phyloP scores from a whole-genome alignment of 2,329 filamentous ascomycete species.

The Penicillium corylophilum region DNA sequence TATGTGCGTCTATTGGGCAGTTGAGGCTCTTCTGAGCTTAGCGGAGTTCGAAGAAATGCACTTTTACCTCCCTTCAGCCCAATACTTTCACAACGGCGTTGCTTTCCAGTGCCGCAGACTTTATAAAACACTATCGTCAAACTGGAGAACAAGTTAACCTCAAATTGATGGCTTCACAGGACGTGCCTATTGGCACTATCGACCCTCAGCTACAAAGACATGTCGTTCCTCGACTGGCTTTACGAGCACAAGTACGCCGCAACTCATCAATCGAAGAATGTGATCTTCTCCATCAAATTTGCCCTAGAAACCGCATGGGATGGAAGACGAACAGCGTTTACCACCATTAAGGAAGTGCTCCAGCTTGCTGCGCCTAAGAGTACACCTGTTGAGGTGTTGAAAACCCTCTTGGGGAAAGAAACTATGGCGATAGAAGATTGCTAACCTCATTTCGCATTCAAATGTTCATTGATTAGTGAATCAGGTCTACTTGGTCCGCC shows the following conservation, averaged over 20 bases:
- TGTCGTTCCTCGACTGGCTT: slow-evolving; percentile 29
- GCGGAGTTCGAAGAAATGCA: slow-evolving; percentile 36
- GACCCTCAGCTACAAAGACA: slow-evolving; percentile 35
- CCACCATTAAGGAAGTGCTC: slow-evolving; percentile 30
- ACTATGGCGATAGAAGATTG: too few relatives aligned
- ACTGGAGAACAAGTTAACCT: slow-evolving; percentile 34
- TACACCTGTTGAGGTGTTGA: slow-evolving; percentile 26
- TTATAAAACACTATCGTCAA: slow-evolving; percentile 35
- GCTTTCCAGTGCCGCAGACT: slow-evolving; percentile 25
- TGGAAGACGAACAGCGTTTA: slow-evolving; percentile 27
- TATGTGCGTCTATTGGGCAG: slow-evolving; percentile 42
- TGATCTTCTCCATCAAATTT: slow-evolving; percentile 31
- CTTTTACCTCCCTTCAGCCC: slow-evolving; percentile 44
- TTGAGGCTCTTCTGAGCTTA: slow-evolving; percentile 40
- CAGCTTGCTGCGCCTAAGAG: slow-evolving; percentile 31
- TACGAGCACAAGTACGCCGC: slow-evolving; percentile 10
- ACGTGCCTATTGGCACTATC: slow-evolving; percentile 33
- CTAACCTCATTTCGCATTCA: too few relatives aligned
- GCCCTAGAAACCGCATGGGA: slow-evolving; percentile 30
- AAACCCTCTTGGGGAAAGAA: slow-evolving; percentile 13
- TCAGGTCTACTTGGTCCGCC: too few relatives aligned
- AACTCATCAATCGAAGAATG: slow-evolving; percentile 21
- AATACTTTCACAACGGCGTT: slow-evolving; percentile 32
- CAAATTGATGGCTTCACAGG: slow-evolving; percentile 24
- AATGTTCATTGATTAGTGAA: too few relatives aligned